These are phyloP conservation scores for Chrysoporthe austroafricana DNA, from an alignment of 2,329 filamentous ascomycete species.

Conservation along the genomic window DNA sequence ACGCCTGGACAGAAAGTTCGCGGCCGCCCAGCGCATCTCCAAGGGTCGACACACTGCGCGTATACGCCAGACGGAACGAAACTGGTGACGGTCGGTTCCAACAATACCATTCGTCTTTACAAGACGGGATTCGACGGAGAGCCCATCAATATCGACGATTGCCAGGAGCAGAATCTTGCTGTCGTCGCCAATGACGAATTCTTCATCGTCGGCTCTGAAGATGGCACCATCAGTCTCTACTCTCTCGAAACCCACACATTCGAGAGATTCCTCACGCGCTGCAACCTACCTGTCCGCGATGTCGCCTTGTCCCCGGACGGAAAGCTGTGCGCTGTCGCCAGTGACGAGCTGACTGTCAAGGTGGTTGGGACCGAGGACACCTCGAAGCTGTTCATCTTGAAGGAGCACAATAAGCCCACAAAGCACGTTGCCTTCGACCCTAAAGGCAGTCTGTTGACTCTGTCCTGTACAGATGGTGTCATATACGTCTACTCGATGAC, in stretches of 20 bases:
- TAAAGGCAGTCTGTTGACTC: conserved; percentile 72
- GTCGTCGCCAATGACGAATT: conserved; percentile 78
- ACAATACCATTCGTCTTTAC: conserved; percentile 92
- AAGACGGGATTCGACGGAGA: conserved; percentile 90
- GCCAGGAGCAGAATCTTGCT: conserved; percentile 81
- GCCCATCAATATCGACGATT: conserved; percentile 89
- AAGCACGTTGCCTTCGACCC: conserved; percentile 91
- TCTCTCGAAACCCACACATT: conserved; percentile 75
- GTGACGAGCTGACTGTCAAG: conserved; percentile 91
- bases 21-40: conserved; percentile 75
- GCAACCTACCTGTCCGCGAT: conserved; percentile 84
- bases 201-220: conserved; percentile 89
- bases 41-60: conserved; percentile 82
- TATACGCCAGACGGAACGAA: conserved; percentile 89
- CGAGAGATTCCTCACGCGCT: conserved; percentile 81
- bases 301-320: conserved; percentile 80
- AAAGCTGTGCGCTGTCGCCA: conserved; percentile 92
- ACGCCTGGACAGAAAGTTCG: conserved; percentile 54
- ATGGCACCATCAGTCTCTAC: conserved; percentile 95
- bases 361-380: conserved; percentile 83
- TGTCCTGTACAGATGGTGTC: conserved; percentile 87
- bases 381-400: conserved; percentile 73
- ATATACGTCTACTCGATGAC: conserved; percentile 88
- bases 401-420: conserved; percentile 83
- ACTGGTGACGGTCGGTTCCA: conserved; percentile 88